Conservation (phyloP, 2,329 filamentous ascomycete genomes). For the Akanthomyces lecanii region DNA sequence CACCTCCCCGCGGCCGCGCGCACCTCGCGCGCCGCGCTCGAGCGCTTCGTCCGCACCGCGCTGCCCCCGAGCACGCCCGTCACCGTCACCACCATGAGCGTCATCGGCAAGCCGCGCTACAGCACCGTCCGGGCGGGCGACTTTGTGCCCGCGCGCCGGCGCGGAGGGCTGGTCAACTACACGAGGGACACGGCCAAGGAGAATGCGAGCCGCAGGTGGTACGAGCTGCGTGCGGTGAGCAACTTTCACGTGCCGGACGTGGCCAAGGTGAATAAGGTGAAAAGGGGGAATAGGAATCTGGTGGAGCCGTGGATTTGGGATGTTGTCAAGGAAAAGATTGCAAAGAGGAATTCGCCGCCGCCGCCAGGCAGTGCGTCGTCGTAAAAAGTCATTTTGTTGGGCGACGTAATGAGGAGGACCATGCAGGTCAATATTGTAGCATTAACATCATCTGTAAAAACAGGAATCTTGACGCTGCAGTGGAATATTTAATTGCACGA, state of each 20-base stretch:
- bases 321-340: constrained; percentile 31
- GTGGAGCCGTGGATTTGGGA: constrained; percentile 41
- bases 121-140: constrained; percentile 39
- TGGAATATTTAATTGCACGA: too few relatives aligned
- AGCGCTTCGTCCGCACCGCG: constrained; percentile 46
- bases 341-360: neutral
- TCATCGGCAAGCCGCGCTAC: constrained; percentile 51
- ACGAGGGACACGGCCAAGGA: constrained; percentile 34
- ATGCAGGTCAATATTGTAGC: too few relatives aligned
- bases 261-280: constrained; percentile 16
- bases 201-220: constrained; percentile 35
- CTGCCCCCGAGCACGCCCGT: constrained; percentile 44
- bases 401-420: too few relatives aligned
- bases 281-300: constrained; percentile 23
- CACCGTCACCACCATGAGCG: constrained; percentile 52
- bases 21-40: constrained; percentile 51
- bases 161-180: constrained; percentile 40
- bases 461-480: too few relatives aligned
- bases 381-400: neutral
- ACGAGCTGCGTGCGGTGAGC: constrained; percentile 36
- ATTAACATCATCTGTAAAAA: too few relatives aligned
- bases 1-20: constrained; percentile 63
- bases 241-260: constrained; percentile 36
- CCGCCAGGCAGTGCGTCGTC: neutral
- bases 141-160: constrained; percentile 26